Evolutionary conservation across 805 yeast genomes (phyloP).

Genomic region (Metschnikowia orientalis): DNA sequence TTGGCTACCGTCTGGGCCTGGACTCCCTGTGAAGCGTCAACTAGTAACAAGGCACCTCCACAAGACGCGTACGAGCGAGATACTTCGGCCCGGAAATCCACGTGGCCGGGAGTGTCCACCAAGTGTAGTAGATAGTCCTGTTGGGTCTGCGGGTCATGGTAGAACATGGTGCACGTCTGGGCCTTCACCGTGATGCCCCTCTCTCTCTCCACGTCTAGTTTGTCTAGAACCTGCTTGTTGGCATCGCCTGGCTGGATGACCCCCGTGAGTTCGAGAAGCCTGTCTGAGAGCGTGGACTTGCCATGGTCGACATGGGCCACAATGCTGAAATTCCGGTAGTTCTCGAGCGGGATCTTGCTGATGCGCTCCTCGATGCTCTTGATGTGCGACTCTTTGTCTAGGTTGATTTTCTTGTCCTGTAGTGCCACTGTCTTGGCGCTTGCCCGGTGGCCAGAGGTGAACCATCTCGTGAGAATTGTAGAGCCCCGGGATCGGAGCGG

Average conservation of each 20-base stretch:
- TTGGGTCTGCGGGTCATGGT: constrained; percentile 50
- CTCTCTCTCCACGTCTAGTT: constrained; percentile 90
- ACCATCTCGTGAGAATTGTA: too few relatives aligned
- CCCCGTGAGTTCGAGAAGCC: constrained; percentile 82
- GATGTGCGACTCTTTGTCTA: constrained; percentile 32
- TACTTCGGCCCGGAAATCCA: constrained; percentile 91
- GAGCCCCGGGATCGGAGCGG: too few relatives aligned
- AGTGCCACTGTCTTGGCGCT: constrained; percentile 15
- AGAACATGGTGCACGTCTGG: constrained; percentile 93
- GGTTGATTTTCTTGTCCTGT: constrained; percentile 24
- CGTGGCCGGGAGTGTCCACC: constrained; percentile 98
- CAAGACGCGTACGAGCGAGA: constrained; percentile 93
- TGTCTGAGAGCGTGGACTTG: constrained; percentile 83
- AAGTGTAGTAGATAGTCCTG: constrained; percentile 80
- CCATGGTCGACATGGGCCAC: constrained; percentile 96
- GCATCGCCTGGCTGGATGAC: constrained; percentile 67
- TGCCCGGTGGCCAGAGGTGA: neutral
- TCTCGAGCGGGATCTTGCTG: constrained; percentile 71
- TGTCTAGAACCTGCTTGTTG: constrained; percentile 83
- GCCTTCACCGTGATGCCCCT: constrained; percentile 97
- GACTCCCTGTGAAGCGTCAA: constrained; percentile 94
- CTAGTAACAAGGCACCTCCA: constrained; percentile 85
- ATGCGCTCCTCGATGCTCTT: constrained; percentile 52
- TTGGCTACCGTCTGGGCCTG: constrained; percentile 99
- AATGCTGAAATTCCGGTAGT: constrained; percentile 86